Evolutionary conservation across 805 yeast species (phyloP), one percentile per base, ranked within the genome.

Genomic region (Cyberlindnera euphorbiae): DNA sequence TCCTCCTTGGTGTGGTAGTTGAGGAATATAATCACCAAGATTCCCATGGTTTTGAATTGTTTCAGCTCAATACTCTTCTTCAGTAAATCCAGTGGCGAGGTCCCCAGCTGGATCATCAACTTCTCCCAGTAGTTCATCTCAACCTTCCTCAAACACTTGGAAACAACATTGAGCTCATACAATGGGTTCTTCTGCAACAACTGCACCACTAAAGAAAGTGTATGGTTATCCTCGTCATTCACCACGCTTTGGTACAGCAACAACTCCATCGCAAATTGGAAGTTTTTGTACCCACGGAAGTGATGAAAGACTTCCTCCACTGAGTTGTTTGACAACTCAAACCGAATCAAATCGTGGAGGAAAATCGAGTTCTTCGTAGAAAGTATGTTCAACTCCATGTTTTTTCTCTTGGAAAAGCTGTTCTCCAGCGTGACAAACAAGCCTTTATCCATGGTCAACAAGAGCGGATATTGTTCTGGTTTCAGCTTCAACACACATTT

Each of bases 71-170:
- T 62, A 14, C 71, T 52, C 30, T 60, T 54, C 30, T 62, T 56
- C 61, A 73, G 63, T 32, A 71, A 59, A 9, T 57, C 59, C 14
- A 62, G 59, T 4, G 77, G 75, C 0, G 71, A 63, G 11, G 60
- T 54, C 6, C 60, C 46, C 23, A 73, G 44, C 3, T 55, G 48
- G 2, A 54, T 45, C 38, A 73, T 66, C 31, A 73, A 61, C n/a
- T 50, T 50, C 12, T 54, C 43, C 78, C 79, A 73, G 44, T 66
- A 63, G 17, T 53, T 58, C 19, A 63, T 60, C 46, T 73, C 79
- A n/a, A 73, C 71, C 41, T 73, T 73, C 31, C 79, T 50, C 36
- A 73, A 58, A 48, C 76, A 71, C 39, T 69, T 70, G 14, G 73
- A 69, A 35, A 64, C 64, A 17, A 72, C 63, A 12, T 51, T 49